A percentile compares a stretch with the other conserved stretches of the same genome.
These are phyloP conservation scores for Rubia balearica DNA, from an alignment of 305 asterid genomes.

Conservation along the genomic window DNA sequence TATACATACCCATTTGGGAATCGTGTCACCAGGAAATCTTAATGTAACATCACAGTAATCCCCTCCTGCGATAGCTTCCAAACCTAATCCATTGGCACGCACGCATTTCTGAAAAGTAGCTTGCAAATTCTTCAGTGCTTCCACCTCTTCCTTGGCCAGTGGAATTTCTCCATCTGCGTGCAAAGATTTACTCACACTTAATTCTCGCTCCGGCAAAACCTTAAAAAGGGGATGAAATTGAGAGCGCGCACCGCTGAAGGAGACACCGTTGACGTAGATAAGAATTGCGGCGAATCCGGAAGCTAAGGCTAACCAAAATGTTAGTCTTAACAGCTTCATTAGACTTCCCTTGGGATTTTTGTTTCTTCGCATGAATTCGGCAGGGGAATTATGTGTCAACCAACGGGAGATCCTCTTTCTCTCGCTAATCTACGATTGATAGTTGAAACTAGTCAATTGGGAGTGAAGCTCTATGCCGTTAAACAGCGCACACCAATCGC, in stretches of 20 bases:
- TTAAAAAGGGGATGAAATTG: neutral
- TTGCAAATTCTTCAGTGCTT: slow-evolving; percentile 56
- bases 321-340: slow-evolving; percentile 70
- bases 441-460: neutral
- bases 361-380: neutral
- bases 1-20: slow-evolving; percentile 79
- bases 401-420: neutral
- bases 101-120: slow-evolving; percentile 67
- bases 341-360: slow-evolving; percentile 10
- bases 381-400: too few relatives aligned
- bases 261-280: slow-evolving; percentile 55
- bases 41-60: slow-evolving; percentile 61
- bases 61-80: slow-evolving; percentile 60
- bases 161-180: slow-evolving; percentile 37
- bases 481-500: neutral
- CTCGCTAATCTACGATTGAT: neutral
- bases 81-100: slow-evolving; percentile 94
- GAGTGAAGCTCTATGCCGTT: neutral
- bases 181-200: slow-evolving; percentile 9
- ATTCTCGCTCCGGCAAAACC: neutral
- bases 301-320: slow-evolving; percentile 51
- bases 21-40: slow-evolving; percentile 65
- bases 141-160: slow-evolving; percentile 52
- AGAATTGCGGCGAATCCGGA: slow-evolving; percentile 73
- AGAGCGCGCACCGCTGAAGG: slow-evolving; percentile 35